A percentile compares a stretch with the other conserved stretches of the same genome.
Conservation (phyloP, 306 rosid genomes). For the Inga laurina region DNA sequence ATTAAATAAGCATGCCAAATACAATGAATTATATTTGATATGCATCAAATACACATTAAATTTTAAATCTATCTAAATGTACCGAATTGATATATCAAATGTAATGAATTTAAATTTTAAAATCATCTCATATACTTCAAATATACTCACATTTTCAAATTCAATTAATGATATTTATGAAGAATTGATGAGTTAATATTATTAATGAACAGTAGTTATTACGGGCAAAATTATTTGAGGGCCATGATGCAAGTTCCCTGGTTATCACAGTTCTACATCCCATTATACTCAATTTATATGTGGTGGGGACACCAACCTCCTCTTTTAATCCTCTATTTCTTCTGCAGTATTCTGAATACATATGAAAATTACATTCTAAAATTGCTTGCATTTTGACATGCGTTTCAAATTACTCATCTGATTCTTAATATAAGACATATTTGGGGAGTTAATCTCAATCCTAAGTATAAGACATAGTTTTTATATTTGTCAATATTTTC, state of each 20-base stretch:
- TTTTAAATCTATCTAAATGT: too few species aligned
- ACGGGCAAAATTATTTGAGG: neutral
- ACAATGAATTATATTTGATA: neutral
- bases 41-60: neutral
- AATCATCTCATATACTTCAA: neutral
- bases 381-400: neutral
- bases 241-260: neutral
- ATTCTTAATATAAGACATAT: too few species aligned
- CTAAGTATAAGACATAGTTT: too few species aligned
- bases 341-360: neutral
- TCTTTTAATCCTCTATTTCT: neutral
- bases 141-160: neutral
- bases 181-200: neutral
- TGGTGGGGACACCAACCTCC: neutral
- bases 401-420: too few species aligned
- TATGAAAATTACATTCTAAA: neutral
- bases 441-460: too few species aligned
- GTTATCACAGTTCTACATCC: neutral
- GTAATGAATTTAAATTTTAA: too few species aligned
- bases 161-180: neutral
- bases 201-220: neutral
- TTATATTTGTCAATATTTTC: too few species aligned
- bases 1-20: too few species aligned
- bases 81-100: neutral
- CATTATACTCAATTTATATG: too few species aligned